Conservation (phyloP, 169 alveolate species). For the Amoebophrya sp. region DNA sequence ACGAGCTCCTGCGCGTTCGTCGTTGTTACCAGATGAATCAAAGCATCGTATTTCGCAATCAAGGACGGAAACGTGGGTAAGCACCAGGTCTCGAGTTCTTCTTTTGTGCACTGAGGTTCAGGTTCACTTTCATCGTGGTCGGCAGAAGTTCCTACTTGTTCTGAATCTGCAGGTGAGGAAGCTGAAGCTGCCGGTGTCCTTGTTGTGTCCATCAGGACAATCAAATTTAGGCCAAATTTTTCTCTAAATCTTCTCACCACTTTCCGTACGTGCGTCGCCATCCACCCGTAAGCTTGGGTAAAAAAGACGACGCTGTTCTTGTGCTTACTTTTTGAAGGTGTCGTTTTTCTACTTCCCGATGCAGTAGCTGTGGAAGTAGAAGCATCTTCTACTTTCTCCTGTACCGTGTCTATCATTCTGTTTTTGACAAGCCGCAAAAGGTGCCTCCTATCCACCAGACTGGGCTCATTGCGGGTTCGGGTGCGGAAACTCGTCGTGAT, state of each 20-base stretch:
- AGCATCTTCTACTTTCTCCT: no score
- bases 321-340: neutral
- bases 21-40: neutral
- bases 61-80: neutral
- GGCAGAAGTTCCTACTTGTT: neutral
- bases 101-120: neutral
- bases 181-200: neutral
- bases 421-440: no score
- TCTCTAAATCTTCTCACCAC: neutral
- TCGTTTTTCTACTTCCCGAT: no score
- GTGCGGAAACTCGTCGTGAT: no score
- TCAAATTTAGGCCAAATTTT: neutral
- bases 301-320: neutral
- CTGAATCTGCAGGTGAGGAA: no score
- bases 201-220: neutral
- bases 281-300: neutral
- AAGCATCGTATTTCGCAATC: neutral
- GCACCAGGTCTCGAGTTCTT: neutral
- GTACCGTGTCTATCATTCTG: no score
- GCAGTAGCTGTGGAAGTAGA: no score
- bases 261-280: neutral
- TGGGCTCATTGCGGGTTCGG: no score
- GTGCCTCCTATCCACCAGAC: no score
- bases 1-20: neutral
- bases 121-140: no score